Conservation (phyloP, 805 yeast genomes). For the Pichia eremophila region DNA sequence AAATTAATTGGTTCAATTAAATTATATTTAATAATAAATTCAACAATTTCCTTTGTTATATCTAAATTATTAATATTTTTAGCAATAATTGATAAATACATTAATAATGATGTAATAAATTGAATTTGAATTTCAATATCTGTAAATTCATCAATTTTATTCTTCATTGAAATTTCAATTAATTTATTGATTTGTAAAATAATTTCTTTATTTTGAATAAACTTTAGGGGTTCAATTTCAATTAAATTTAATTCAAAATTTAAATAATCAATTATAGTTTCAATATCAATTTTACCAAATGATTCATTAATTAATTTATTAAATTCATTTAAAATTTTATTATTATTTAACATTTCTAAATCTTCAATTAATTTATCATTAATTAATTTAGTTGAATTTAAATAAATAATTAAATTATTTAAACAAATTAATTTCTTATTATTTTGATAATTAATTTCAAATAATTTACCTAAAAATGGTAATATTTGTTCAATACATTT, state of each 20-base stretch:
- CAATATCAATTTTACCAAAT: slow-evolving; percentile 1
- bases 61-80: slow-evolving; percentile 13
- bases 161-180: slow-evolving; percentile 1
- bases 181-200: not conserved
- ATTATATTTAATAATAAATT: slow-evolving; percentile 20
- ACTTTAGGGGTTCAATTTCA: slow-evolving; percentile 8
- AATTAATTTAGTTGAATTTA: slow-evolving; percentile 8
- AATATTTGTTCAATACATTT: slow-evolving; percentile 12
- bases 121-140: slow-evolving; percentile 12
- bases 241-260: slow-evolving; percentile 11
- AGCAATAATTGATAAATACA: slow-evolving; percentile 20
- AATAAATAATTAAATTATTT: slow-evolving; percentile 50
- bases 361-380: not conserved
- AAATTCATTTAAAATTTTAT: not conserved
- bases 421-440: slow-evolving; percentile 54
- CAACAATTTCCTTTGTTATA: slow-evolving; percentile 13
- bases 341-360: not conserved
- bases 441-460: slow-evolving; percentile 35
- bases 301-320: not conserved
- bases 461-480: slow-evolving; percentile 31
- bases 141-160: slow-evolving; percentile 3
- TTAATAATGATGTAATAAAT: slow-evolving; percentile 15
- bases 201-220: not conserved
- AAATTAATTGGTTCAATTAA: slow-evolving; percentile 13
- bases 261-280: slow-evolving; percentile 13